Conservation (phyloP, 306 rosid genomes). For the Ormosia semicastrata region DNA sequence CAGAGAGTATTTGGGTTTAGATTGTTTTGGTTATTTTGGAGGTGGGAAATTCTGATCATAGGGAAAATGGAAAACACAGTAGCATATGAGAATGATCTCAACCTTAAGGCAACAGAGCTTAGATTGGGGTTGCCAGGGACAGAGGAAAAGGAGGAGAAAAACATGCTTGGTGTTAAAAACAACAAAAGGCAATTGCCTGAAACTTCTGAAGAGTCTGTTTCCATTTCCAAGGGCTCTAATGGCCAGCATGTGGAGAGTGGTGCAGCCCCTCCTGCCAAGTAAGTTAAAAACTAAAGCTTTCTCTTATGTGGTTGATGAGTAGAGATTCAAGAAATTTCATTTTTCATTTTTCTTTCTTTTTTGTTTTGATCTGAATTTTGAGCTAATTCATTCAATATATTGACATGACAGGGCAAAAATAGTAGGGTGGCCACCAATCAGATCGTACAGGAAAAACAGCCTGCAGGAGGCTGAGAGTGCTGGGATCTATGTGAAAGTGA, state of each 20-base stretch:
- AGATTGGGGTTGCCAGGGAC: conserved; percentile 70
- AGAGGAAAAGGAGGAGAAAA: conserved; percentile 26
- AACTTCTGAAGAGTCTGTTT: conserved; percentile 23
- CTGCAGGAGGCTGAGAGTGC: conserved; percentile 50
- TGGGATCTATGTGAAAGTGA: conserved; percentile 74
- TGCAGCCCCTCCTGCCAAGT: conserved; percentile 59
- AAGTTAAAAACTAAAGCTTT: conserved; percentile 9
- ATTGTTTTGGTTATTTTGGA: background rate
- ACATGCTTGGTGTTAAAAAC: background rate
- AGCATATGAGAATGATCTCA: conserved; percentile 44
- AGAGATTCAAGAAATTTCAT: background rate
- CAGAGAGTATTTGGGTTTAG: background rate
- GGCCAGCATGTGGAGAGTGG: conserved; percentile 1
- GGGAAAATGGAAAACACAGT: conserved; percentile 44
- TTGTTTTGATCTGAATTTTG: background rate
- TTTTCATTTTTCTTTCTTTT: background rate
- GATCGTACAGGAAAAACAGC: conserved; percentile 66
- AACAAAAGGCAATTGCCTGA: conserved; percentile 54
- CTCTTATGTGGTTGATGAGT: background rate
- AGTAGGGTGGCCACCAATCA: conserved; percentile 84
- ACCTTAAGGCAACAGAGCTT: conserved; percentile 72
- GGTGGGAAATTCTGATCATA: background rate
- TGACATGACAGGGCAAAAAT: conserved; percentile 58
- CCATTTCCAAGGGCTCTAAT: conserved; percentile 28
- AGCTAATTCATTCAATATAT: background rate